These are phyloP conservation scores for Xylariomycetidae sp. DNA, from an alignment of 2,329 filamentous ascomycete species.

Conservation along the genomic window DNA sequence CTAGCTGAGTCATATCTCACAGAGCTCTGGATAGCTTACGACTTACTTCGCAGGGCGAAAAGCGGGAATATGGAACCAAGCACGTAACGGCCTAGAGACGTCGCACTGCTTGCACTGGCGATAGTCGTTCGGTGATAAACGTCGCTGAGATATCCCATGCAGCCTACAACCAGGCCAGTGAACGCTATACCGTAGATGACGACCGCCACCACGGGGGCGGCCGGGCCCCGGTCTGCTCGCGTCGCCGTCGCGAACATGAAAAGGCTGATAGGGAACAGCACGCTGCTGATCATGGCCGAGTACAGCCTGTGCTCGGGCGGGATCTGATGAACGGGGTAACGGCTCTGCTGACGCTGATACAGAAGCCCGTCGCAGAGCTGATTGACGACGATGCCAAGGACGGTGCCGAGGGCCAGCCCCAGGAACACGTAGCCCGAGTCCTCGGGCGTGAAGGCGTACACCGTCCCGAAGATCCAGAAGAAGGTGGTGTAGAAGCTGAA, in stretches of 20 bases:
- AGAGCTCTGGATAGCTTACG: neutral
- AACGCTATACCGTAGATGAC: neutral
- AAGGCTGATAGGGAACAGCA: neutral
- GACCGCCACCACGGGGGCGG: neutral
- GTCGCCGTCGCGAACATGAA: neutral
- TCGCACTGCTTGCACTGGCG: neutral
- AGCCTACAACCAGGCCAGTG: neutral
- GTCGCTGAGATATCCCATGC: neutral
- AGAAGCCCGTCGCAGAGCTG: constrained; percentile 36
- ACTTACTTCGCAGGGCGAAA: neutral
- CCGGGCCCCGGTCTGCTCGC: neutral
- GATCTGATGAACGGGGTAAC: constrained; percentile 26
- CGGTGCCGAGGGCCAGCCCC: constrained; percentile 39
- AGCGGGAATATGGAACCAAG: neutral
- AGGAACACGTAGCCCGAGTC: constrained; percentile 41
- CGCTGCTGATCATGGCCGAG: neutral
- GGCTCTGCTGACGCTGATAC: constrained; percentile 33
- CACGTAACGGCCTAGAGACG: neutral
- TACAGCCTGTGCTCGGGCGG: neutral
- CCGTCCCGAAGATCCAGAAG: constrained; percentile 40
- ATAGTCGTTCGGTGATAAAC: neutral
- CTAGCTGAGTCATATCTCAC: neutral
- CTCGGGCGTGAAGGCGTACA: constrained; percentile 41
- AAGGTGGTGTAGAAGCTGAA: constrained; percentile 50
- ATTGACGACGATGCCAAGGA: constrained; percentile 38